Base-by-base conservation (phyloP, 2,329 filamentous ascomycete species). In the Fusarium gaditjirri region DNA sequence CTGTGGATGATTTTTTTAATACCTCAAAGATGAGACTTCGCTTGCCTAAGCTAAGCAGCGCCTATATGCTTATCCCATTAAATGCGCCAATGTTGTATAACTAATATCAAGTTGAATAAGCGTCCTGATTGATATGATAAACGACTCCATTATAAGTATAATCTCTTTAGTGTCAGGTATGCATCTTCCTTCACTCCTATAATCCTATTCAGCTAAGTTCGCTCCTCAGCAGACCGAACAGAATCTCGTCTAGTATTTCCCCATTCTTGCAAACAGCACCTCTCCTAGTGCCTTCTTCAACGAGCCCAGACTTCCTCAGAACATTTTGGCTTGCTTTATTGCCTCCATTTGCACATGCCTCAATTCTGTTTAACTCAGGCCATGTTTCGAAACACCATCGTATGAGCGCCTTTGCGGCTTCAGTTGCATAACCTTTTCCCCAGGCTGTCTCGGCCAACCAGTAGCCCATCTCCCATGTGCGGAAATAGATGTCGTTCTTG, bases 381-480 rank as follows among this genome's bases (percentile, higher is more conserved):
- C 84, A 81, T 12, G 77, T 81, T 39, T 77, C 76, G 65, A 88
- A 87, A 6, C 81, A 78, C 85, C 86, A 88, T 29, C 71, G 74
- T 21, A 78, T 73, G 54, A 87, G 82, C 3, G 69, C 84, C 6
- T 35, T 50, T 5, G 81, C 63, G 19, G 81, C 84, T 68, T 83
- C 84, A 2, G 80, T 83, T 61, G 80, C 81, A 61, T 85, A 81
- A 2, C 87, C 86, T 35, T 79, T 80, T 1, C 86, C 84, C 86
- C 86, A 86, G 52, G 80, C 77, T 16, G 77, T 71, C 41, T 78
- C 79, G 2, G 79, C 82, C 29, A 86, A 42, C 81, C 83, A 87
- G 78, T 88, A 89, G 8, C 86, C 87, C 2, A 88, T 11, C 78
- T 88, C 85, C 75, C 82, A 81, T 8, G 81, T 84, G 52, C 81